A percentile compares a stretch with the other conserved stretches of the same genome.
Conservation (phyloP, 2,329 filamentous ascomycete species). For the Pseudocercospora musae region DNA sequence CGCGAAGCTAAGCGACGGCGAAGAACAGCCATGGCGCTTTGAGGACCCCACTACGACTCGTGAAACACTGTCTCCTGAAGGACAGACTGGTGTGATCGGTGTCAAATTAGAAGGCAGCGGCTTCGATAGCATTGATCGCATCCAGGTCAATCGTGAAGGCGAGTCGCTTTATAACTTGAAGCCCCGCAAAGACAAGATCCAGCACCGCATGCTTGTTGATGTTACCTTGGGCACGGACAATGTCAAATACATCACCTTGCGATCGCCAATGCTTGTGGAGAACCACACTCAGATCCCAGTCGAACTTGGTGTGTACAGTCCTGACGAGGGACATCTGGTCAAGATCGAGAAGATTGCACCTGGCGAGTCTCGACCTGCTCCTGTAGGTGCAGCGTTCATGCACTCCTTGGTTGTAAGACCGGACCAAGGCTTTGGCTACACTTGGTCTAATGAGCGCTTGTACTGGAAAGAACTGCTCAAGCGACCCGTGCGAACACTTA, state of each 20-base stretch:
- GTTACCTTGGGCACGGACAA: slow-evolving; percentile 89
- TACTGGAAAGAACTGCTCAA: slow-evolving; percentile 92
- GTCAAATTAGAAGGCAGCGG: slow-evolving; percentile 88
- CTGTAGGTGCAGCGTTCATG: slow-evolving; percentile 86
- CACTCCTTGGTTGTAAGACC: slow-evolving; percentile 85
- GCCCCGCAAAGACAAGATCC: slow-evolving; percentile 77
- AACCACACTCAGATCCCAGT: slow-evolving; percentile 97
- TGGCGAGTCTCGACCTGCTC: slow-evolving; percentile 82
- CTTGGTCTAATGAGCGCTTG: slow-evolving; percentile 84
- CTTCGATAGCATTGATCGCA: slow-evolving; percentile 84
- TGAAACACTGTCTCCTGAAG: slow-evolving; percentile 84
- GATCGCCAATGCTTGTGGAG: slow-evolving; percentile 86
- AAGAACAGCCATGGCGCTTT: slow-evolving; percentile 93
- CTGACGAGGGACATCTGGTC: slow-evolving; percentile 79
- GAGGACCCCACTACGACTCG: slow-evolving; percentile 96
- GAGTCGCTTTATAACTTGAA: slow-evolving; percentile 86
- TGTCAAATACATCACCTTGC: slow-evolving; percentile 94
- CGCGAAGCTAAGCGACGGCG: slow-evolving; percentile 77
- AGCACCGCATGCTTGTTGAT: slow-evolving; percentile 89
- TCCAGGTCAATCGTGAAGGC: slow-evolving; percentile 89
- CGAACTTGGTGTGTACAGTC: slow-evolving; percentile 87
- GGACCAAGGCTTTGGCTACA: slow-evolving; percentile 93
- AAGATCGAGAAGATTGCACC: slow-evolving; percentile 98
- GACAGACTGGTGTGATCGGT: slow-evolving; percentile 72
- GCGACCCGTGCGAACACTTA: slow-evolving; percentile 78